A percentile compares a stretch with the other conserved stretches of the same genome.
These are phyloP conservation scores for Pyrus communis DNA, from an alignment of 306 rosid species.

Conservation along the genomic window DNA sequence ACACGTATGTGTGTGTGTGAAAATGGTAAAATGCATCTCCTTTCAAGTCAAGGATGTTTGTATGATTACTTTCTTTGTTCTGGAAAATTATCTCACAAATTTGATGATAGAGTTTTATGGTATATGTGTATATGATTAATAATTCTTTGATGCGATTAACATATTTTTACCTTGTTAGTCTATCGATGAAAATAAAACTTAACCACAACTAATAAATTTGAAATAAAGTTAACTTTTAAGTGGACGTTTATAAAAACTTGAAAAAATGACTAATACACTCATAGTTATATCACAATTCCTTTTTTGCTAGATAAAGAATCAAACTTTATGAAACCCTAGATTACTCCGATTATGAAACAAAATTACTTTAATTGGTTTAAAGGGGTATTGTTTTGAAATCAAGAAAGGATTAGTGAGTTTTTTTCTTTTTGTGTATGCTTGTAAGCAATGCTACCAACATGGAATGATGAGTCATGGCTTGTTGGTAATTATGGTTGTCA, in stretches of 20 bases:
- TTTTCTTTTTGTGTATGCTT: not conserved
- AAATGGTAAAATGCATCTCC: not conserved
- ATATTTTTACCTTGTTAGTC: too few species aligned
- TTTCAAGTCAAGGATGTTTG: not conserved
- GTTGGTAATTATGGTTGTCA: not conserved
- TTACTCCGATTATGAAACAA: not conserved
- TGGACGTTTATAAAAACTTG: not conserved
- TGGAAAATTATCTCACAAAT: too few species aligned
- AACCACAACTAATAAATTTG: not conserved
- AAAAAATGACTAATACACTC: not conserved
- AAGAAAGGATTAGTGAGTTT: not conserved
- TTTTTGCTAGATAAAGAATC: too few species aligned
- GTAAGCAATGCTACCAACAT: not conserved
- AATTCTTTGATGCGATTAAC: too few species aligned
- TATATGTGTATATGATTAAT: too few species aligned
- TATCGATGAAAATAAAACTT: too few species aligned
- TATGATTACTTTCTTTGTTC: too few species aligned
- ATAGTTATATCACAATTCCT: not conserved
- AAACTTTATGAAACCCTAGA: not conserved
- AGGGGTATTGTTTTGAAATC: not conserved
- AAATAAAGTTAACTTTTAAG: too few species aligned
- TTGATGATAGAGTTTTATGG: too few species aligned
- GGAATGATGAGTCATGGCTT: not conserved
- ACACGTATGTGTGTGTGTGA: too few species aligned
- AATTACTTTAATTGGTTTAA: not conserved